Conservation (phyloP, 176 grass and related monocot genomes). For the Paspalum vaginatum region DNA sequence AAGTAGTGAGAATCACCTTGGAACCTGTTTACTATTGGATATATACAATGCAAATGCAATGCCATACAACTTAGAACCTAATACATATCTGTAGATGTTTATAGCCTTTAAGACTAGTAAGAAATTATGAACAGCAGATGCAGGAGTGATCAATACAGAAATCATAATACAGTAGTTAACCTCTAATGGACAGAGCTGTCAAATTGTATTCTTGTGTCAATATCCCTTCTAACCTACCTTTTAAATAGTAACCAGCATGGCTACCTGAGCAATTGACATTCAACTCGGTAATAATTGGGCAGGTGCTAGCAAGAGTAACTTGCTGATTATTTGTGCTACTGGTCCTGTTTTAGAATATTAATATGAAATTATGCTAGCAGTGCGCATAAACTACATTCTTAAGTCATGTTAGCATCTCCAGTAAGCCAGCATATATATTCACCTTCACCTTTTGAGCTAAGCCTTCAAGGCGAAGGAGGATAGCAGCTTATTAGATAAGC, state of each 20-base stretch:
- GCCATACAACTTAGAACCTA: background rate
- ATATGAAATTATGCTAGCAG: background rate
- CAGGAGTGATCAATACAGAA: background rate
- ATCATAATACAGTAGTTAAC: background rate
- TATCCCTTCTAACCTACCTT: background rate
- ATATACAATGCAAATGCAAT: background rate
- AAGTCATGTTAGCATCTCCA: background rate
- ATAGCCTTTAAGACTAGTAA: background rate
- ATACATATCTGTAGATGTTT: background rate
- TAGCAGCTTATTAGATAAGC: slow-evolving; percentile 1
- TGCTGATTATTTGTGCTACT: background rate
- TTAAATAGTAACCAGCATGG: background rate
- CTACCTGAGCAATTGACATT: background rate
- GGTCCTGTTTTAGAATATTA: background rate
- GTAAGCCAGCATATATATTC: background rate
- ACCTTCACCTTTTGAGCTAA: background rate
- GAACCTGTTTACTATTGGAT: background rate
- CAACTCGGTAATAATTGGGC: background rate
- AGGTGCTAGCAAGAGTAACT: background rate
- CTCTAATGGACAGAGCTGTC: background rate
- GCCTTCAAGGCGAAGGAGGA: background rate
- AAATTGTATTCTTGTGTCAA: background rate
- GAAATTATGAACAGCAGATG: background rate
- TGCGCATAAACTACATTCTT: background rate
- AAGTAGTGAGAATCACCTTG: background rate